Evolutionary conservation across 805 yeast species (phyloP).

Genomic region (Cyberlindnera samutprakarnensis): DNA sequence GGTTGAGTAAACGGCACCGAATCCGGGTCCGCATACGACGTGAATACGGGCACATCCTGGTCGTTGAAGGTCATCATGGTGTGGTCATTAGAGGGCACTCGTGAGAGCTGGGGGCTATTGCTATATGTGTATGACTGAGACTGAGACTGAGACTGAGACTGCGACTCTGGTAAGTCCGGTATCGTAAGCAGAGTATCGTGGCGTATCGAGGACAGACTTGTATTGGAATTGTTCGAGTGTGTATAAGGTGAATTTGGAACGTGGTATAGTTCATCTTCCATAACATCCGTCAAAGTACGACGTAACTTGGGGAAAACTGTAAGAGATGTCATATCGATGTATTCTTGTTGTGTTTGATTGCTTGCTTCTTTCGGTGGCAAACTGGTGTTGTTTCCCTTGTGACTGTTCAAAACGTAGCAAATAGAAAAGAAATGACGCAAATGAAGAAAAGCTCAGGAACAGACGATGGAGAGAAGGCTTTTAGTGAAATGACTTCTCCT

Average conservation of each 20-base stretch:
- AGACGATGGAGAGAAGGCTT: no score
- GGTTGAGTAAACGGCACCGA: conserved; percentile 2
- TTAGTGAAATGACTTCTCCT: no score
- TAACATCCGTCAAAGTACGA: conserved; percentile 47
- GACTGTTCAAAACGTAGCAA: no score
- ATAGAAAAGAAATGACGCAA: no score
- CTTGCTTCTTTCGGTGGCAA: neutral
- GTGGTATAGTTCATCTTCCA: conserved; percentile 53
- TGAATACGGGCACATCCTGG: conserved; percentile 3
- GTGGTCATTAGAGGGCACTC: conserved; percentile 10
- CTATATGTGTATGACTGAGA: conserved; percentile 7
- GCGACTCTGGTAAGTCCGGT: conserved; percentile 2
- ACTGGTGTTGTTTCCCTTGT: no score
- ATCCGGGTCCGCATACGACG: conserved; percentile 2
- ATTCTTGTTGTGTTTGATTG: neutral
- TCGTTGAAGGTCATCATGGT: conserved; percentile 1
- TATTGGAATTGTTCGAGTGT: conserved; percentile 3
- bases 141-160: conserved; percentile 1
- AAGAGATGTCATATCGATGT: conserved; percentile 39
- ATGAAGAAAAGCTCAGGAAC: no score
- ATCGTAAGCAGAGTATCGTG: conserved; percentile 1
- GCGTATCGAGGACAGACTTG: conserved; percentile 2
- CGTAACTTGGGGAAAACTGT: conserved; percentile 42
- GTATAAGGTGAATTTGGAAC: conserved; percentile 10
- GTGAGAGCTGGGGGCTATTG: conserved; percentile 6